Evolutionary conservation across 768 basidiomycete species (phyloP).

Genomic region (Boletus vinaceobasis): DNA sequence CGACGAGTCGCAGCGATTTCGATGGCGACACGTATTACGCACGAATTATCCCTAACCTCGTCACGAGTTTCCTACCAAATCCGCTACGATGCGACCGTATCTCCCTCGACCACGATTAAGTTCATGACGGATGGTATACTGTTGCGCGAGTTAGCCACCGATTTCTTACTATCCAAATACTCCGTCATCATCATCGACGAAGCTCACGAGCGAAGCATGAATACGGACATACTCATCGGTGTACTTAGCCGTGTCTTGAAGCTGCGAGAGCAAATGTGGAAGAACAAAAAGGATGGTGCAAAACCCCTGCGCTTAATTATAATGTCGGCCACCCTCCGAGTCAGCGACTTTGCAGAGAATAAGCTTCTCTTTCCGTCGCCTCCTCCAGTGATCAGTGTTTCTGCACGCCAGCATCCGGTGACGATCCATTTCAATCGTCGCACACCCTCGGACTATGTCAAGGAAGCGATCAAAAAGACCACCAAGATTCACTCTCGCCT

Average conservation of each 20-base stretch:
- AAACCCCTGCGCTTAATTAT: slow-evolving; percentile 93
- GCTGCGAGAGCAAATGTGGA: slow-evolving; percentile 88
- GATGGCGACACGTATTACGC: slow-evolving; percentile 89
- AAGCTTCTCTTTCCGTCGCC: slow-evolving; percentile 71
- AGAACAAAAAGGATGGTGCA: slow-evolving; percentile 61
- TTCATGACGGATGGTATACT: slow-evolving; percentile 99
- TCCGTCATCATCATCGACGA: slow-evolving; percentile 96
- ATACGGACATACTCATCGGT: slow-evolving; percentile 96
- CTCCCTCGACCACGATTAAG: slow-evolving; percentile 87
- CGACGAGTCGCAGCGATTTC: slow-evolving; percentile 97
- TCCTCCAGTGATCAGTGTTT: slow-evolving; percentile 89
- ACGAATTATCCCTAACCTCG: slow-evolving; percentile 82
- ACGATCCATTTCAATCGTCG: slow-evolving; percentile 90
- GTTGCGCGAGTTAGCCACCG: slow-evolving; percentile 84
- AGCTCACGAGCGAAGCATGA: slow-evolving; percentile 97
- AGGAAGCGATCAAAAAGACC: slow-evolving; percentile 86
- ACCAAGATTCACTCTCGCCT: slow-evolving; percentile 89
- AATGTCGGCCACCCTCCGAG: slow-evolving; percentile 97
- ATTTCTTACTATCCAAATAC: slow-evolving; percentile 93
- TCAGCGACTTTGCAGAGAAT: slow-evolving; percentile 90
- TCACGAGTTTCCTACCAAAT: slow-evolving; percentile 94
- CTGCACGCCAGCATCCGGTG: slow-evolving; percentile 92
- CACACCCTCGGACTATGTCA: slow-evolving; percentile 84
- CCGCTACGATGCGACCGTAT: slow-evolving; percentile 93
- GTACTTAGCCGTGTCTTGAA: slow-evolving; percentile 92